Percentiles rank a stretch among this genome's conserved stretches.
Conservation (phyloP, 2,329 filamentous ascomycete species). For the Bipolaris victoriae region DNA sequence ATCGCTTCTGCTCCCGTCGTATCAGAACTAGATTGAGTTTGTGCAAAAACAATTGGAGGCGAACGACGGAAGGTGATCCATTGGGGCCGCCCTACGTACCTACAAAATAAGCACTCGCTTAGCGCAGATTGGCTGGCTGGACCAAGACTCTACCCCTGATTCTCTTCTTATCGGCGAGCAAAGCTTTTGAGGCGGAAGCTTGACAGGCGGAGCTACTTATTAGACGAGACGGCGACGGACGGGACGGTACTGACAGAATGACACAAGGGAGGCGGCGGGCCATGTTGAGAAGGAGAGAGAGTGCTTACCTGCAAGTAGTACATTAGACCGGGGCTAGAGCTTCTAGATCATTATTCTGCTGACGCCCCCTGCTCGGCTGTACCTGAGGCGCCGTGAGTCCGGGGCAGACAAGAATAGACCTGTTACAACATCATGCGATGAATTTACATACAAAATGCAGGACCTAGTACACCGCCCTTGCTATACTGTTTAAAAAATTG, state of each 20-base stretch:
- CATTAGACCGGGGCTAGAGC: neutral
- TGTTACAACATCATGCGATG: neutral
- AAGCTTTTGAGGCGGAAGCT: conserved; percentile 34
- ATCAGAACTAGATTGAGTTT: neutral
- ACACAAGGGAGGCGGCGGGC: neutral
- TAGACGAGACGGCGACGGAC: neutral
- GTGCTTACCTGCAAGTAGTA: neutral
- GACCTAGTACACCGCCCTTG: neutral
- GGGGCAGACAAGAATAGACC: neutral
- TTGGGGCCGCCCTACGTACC: neutral
- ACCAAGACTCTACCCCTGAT: conserved; percentile 23
- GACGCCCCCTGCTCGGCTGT: neutral
- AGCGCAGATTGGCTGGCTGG: conserved; percentile 15
- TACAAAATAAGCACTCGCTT: conserved; percentile 29
- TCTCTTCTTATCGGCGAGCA: conserved; percentile 7
- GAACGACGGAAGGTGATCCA: conserved; percentile 1
- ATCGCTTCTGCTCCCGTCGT: neutral
- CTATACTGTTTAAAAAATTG: neutral
- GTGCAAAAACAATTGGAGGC: conserved; percentile 2
- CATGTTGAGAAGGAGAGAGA: neutral
- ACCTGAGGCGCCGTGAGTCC: neutral
- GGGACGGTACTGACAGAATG: neutral
- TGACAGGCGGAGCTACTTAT: conserved; percentile 10
- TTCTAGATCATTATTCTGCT: neutral
- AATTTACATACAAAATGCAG: neutral